Evolutionary conservation across 306 rosid species (phyloP), one percentile per base, ranked within the genome.

Genomic region (Quercus ilex): DNA sequence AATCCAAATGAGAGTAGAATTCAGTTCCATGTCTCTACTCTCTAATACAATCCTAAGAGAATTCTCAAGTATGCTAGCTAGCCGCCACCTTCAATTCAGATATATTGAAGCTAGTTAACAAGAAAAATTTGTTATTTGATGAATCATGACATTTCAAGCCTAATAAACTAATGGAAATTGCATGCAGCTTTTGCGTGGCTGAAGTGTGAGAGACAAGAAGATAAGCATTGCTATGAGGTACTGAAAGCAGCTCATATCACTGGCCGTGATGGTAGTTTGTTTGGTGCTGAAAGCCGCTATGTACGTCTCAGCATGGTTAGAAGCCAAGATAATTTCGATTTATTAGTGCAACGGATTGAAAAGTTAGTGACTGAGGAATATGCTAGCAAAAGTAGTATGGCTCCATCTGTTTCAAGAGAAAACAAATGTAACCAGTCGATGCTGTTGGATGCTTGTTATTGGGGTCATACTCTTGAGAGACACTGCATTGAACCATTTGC

Each of bases 181-280:
- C 0, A 11, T 73, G 28, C 80, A 89, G 92, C 88, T 4, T 86
- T 75, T 18, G 92, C 90, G 18, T 89, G 92, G 92, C 5, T 86
- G 70, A 86, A 81, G 78, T 86, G 92, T 18, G 86, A 83, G 82
- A 85, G 80, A 51, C 33, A 76, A 80, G 79, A 87, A 69, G 90
- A 86, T 14, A 72, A 60, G 11, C 83, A 89, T 35, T 89, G 92
- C 82, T 56, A 52, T 30, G 30, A 69, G 59, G 69, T 87, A 17
- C 74, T 89, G 10, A 2, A 53, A 78, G 87, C 74, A 51, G 90
- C 74, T 18, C 79, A 69, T 3, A 76, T 89, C 41, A 1, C 1
- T 30, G 86, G 92, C 33, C 74, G 77, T 28, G 8, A 62, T 26
- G 92, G 92, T 3, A 74, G 83, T 10, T 0, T 0, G 0, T 89